A percentile compares a stretch with the other conserved stretches of the same genome.
phyloP scores from a whole-genome alignment of 1,284 basidiomycete species.

The Naganishia sp. region DNA sequence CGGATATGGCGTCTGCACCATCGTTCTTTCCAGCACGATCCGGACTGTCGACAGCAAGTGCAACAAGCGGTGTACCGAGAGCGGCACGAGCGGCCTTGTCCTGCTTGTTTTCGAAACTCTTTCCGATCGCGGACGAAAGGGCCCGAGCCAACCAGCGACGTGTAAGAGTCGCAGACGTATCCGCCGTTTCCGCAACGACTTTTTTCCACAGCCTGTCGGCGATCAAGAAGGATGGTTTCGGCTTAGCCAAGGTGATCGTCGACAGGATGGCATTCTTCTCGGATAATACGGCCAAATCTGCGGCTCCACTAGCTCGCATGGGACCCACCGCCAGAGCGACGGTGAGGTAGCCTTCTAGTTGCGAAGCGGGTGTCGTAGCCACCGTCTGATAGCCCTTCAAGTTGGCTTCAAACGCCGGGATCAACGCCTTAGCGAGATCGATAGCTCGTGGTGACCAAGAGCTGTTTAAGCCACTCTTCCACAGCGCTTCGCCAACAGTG shows the following conservation, averaged over 20 bases:
- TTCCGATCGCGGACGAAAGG: constrained; percentile 8
- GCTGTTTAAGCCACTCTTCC: constrained; percentile 51
- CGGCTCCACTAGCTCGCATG: constrained; percentile 40
- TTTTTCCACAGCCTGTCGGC: constrained; percentile 60
- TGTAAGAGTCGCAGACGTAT: constrained; percentile 8
- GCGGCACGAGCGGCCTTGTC: constrained; percentile 6
- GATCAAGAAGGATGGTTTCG: constrained; percentile 79
- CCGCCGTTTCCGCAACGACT: constrained; percentile 24
- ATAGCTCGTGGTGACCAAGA: constrained; percentile 50
- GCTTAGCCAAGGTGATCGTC: constrained; percentile 50
- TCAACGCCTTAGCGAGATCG: constrained; percentile 60
- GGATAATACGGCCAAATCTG: constrained; percentile 37
- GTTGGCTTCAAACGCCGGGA: constrained; percentile 66
- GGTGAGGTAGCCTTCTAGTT: constrained; percentile 80
- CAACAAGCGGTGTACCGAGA: constrained; percentile 25
- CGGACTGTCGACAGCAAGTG: constrained; percentile 15
- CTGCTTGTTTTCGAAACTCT: constrained; percentile 13
- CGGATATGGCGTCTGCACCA: constrained; percentile 1
- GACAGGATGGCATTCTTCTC: constrained; percentile 47
- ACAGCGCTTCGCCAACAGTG: constrained; percentile 60
- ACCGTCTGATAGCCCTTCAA: constrained; percentile 61
- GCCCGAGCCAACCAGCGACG: constrained; percentile 18
- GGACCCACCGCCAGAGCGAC: constrained; percentile 69
- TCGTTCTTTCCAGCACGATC: constrained; percentile 10
- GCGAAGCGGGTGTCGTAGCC: constrained; percentile 62